phyloP scores from a whole-genome alignment of 2,329 filamentous ascomycete species.

The Colletotrichum liaoningense region DNA sequence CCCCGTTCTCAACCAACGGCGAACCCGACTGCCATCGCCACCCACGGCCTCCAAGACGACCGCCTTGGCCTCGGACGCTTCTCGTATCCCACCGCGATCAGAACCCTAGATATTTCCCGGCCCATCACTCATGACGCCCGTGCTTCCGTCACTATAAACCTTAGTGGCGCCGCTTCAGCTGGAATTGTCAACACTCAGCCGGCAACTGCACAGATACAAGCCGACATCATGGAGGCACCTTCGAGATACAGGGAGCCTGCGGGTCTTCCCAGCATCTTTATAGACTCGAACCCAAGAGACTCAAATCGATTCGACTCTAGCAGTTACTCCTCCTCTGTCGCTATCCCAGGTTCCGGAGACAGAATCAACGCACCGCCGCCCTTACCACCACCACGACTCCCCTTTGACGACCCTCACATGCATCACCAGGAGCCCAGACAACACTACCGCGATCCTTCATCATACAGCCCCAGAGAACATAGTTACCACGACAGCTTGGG shows the following conservation, averaged over 20 bases:
- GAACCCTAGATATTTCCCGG: not conserved
- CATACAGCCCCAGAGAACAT: constrained; percentile 35
- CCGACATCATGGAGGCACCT: constrained; percentile 49
- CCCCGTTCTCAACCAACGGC: constrained; percentile 24
- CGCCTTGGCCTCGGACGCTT: constrained; percentile 26
- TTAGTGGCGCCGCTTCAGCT: constrained; percentile 29
- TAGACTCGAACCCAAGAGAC: constrained; percentile 42
- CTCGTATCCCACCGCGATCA: constrained; percentile 25
- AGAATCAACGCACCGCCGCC: constrained; percentile 54
- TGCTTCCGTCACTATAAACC: constrained; percentile 33
- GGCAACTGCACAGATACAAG: constrained; percentile 22
- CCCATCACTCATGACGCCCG: constrained; percentile 33
- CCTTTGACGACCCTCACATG: constrained; percentile 39
- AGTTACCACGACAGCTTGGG: constrained; percentile 53
- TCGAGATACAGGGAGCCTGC: constrained; percentile 48
- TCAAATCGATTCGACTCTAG: constrained; percentile 46
- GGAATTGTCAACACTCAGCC: constrained; percentile 21
- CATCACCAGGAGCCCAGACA: constrained; percentile 45
- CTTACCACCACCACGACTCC: constrained; percentile 57
- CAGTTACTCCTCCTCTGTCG: constrained; percentile 43
- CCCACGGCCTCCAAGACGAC: constrained; percentile 25
- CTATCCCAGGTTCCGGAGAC: constrained; percentile 53
- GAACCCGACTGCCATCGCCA: constrained; percentile 27
- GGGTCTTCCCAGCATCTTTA: constrained; percentile 48
- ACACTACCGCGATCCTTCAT: constrained; percentile 40